Base-by-base conservation (phyloP, 768 basidiomycete species). In the Rhodocollybia butyracea region DNA sequence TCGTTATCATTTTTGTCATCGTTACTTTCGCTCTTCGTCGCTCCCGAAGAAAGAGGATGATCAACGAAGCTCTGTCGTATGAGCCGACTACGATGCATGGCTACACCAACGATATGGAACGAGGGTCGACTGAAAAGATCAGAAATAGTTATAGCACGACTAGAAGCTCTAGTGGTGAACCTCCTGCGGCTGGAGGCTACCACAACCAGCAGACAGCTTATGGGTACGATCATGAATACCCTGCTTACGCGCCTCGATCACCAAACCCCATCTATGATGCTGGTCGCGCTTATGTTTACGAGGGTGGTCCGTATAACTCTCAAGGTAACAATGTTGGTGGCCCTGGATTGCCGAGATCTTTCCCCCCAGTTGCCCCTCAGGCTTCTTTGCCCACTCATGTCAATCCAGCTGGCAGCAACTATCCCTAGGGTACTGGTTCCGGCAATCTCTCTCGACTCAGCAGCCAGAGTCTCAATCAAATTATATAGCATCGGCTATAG, bases 1-100 rank as follows among this genome's bases (percentile, higher is more conserved):
- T 85, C 41, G 58, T 79, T 43, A 42, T 82, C 52, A 39, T 86
- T 53, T 64, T 83, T 54, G 52, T 73, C 30, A 19, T 76, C 21
- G 65, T 71, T 12, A 82, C 81, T 0, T 77, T 76, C 62, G 66
- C 70, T 12, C 46, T 87, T 42, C 80, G 87, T 46, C 75, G 77
- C 52, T 76, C 75, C 45, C 71, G 73, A 19, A 74, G 74, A 56
- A 69, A 72, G 42, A 70, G 68, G 54, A 70, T 72, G 58, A 65
- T 69, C 42, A 65, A 76, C 3, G 76, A 78, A 15, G 80, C 83
- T 0, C 66, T 84, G 19, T 76, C 76, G 5, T 85, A 85, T 57
- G 81, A 84, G 68, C 82, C 61, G 50, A 65, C 55, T 58, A 65
- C 38, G 59, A 67, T 15, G 60, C 62, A 19, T 60, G 60, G 51